Percentiles rank a stretch among this genome's conserved stretches.
Conservation (phyloP, 2,329 filamentous ascomycete species). For the Trichothecium roseum region DNA sequence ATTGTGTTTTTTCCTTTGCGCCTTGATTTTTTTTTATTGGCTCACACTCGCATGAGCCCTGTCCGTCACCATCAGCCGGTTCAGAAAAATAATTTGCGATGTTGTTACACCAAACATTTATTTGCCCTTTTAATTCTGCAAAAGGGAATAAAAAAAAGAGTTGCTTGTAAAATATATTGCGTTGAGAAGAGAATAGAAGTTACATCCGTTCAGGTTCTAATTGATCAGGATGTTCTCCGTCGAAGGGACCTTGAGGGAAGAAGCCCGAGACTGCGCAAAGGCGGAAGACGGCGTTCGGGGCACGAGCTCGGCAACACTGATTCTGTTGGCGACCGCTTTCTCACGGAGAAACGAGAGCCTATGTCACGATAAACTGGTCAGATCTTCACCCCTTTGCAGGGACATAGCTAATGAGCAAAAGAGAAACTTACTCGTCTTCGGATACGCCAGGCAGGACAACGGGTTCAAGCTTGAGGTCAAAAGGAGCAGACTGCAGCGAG, state of each 20-base stretch:
- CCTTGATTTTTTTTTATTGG: no score
- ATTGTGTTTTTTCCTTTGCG: no score
- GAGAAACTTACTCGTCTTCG: constrained; percentile 43
- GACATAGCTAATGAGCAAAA: not conserved
- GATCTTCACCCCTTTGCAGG: no score
- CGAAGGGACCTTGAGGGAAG: not conserved
- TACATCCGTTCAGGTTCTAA: no score
- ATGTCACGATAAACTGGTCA: not conserved
- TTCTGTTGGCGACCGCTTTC: constrained; percentile 38
- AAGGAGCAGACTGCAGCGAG: constrained; percentile 47
- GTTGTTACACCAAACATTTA: no score
- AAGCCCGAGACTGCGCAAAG: not conserved
- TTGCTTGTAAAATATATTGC: no score
- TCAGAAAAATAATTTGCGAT: no score
- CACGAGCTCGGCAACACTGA: constrained; percentile 30
- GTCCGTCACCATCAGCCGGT: no score
- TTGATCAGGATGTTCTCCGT: not conserved
- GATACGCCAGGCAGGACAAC: constrained; percentile 43
- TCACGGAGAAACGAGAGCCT: constrained; percentile 41
- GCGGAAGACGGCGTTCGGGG: constrained; percentile 10
- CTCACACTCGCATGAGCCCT: no score
- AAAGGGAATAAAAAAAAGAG: no score
- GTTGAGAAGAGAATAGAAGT: no score
- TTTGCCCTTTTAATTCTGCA: no score
- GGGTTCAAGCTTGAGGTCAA: constrained; percentile 46